Evolutionary conservation across 1,284 basidiomycete genomes (phyloP).

Genomic region (Sphaerobolus stellatus): DNA sequence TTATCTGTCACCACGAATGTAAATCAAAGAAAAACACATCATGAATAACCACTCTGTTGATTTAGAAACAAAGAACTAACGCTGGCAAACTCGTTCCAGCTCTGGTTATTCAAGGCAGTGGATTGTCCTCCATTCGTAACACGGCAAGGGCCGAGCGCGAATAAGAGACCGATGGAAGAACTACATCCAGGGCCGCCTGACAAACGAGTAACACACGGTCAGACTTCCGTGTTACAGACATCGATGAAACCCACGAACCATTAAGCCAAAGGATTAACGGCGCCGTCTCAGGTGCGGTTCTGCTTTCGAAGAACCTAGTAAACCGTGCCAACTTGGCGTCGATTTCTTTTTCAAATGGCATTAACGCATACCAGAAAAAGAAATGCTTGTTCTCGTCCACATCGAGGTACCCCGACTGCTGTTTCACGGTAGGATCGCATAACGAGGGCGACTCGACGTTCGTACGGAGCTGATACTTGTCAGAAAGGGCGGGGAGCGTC

Average conservation of each 20-base stretch:
- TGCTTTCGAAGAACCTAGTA: constrained; percentile 80
- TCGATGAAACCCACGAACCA: constrained; percentile 36
- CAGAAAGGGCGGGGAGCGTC: constrained; percentile 65
- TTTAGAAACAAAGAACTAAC: constrained; percentile 16
- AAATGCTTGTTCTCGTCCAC: constrained; percentile 83
- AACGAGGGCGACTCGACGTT: constrained; percentile 67
- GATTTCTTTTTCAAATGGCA: background rate
- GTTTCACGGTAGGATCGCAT: constrained; percentile 82
- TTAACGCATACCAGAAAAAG: constrained; percentile 71
- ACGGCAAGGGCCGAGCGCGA: constrained; percentile 86
- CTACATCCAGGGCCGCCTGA: constrained; percentile 66
- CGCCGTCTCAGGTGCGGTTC: constrained; percentile 68
- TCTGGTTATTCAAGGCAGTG: constrained; percentile 71
- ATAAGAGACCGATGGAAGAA: constrained; percentile 76
- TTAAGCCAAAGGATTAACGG: constrained; percentile 90
- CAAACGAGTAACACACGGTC: background rate
- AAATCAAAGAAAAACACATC: background rate
- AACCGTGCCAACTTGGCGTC: background rate
- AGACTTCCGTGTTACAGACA: background rate
- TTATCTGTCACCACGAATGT: constrained; percentile 38
- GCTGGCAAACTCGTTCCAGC: constrained; percentile 66
- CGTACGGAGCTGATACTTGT: constrained; percentile 59
- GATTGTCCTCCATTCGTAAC: constrained; percentile 67
- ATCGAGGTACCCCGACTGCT: constrained; percentile 89
- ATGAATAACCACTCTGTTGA: background rate